Evolutionary conservation across 2,329 filamentous ascomycete genomes (phyloP).

Genomic region (Apiospora arundinis): DNA sequence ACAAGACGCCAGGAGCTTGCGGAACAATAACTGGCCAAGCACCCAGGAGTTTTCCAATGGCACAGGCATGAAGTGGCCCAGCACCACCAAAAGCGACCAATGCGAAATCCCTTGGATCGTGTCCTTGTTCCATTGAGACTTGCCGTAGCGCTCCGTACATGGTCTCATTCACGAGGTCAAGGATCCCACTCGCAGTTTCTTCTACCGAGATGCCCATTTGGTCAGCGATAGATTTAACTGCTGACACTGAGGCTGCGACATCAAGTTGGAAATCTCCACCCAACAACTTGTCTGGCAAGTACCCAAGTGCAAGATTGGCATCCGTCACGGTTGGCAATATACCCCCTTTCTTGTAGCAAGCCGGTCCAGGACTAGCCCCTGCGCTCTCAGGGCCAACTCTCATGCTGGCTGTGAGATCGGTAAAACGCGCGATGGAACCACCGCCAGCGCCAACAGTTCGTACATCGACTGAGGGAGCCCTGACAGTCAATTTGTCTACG

Average conservation of each 20-base stretch:
- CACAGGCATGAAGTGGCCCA: conserved; percentile 57
- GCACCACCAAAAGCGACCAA: conserved; percentile 58
- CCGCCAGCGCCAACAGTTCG: conserved; percentile 56
- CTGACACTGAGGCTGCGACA: conserved; percentile 46
- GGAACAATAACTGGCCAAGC: conserved; percentile 60
- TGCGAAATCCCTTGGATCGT: conserved; percentile 56
- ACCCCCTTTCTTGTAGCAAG: conserved; percentile 55
- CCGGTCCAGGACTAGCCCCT: conserved; percentile 54
- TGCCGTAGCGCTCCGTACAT: conserved; percentile 58
- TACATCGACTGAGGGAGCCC: conserved; percentile 54
- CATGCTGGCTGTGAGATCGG: conserved; percentile 52
- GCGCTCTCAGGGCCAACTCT: conserved; percentile 58
- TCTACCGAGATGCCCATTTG: conserved; percentile 51
- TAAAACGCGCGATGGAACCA: conserved; percentile 55
- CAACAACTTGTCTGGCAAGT: conserved; percentile 51
- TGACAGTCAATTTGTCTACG: conserved; percentile 50
- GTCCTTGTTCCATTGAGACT: conserved; percentile 58
- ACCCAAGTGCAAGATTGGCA: conserved; percentile 54
- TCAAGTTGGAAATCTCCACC: conserved; percentile 53
- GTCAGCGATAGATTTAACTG: conserved; percentile 49
- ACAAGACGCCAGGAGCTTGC: conserved; percentile 55
- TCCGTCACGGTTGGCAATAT: conserved; percentile 54
- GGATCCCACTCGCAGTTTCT: conserved; percentile 54
- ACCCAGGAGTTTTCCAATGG: conserved; percentile 54
- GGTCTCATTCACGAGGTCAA: conserved; percentile 56